Evolutionary conservation across 805 yeast species (phyloP), one percentile per base, ranked within the genome.

Genomic region (Metschnikowia bowlesiae): DNA sequence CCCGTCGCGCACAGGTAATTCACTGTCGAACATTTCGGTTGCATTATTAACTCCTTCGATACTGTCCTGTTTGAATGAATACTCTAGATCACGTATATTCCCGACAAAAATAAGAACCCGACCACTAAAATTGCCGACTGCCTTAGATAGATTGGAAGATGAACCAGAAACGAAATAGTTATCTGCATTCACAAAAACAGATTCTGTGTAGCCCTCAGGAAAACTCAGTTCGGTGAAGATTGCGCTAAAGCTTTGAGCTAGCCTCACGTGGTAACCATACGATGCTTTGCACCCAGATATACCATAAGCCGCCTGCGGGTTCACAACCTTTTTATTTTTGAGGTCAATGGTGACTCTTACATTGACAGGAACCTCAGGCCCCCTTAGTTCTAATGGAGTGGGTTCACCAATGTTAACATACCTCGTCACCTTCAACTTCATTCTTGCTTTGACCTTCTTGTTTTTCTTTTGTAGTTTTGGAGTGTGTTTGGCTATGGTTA

Each of bases 321-420:
- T 80, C 0, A 88, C 94, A 10, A 89, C 80, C 48, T 76, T 78
- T 46, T 75, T 77, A 9, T 78, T 78, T 41, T 80, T 71, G 8
- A 82, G 54, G 60, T 91, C 89, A 1, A 91, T 88, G 0, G 95
- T 88, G 8, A 91, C 96, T 56, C 96, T 73, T 13, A 85, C 89
- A 58, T 87, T 82, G 0, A 81, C 78, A 2, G 96, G 96, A 3
- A 88, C 83, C 50, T 82, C 83, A 37, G 62, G 60, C 16, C 66
- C 67, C 7, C 73, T 70, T 46, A 90, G 73, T 62, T 84, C 84
- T 32, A 90, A 57, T 14, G 83, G 75, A 48, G 78, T 68, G 2
- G 72, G 70, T 49, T 74, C 78, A 0, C 97, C 97, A 41, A 90
- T 74, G 60, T 90, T 89, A 45, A 90, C 87, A 59, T 75, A 87